Evolutionary conservation across 1,284 basidiomycete species (phyloP), one percentile per base, ranked within the genome.

Genomic region (Leccinum solheimii): DNA sequence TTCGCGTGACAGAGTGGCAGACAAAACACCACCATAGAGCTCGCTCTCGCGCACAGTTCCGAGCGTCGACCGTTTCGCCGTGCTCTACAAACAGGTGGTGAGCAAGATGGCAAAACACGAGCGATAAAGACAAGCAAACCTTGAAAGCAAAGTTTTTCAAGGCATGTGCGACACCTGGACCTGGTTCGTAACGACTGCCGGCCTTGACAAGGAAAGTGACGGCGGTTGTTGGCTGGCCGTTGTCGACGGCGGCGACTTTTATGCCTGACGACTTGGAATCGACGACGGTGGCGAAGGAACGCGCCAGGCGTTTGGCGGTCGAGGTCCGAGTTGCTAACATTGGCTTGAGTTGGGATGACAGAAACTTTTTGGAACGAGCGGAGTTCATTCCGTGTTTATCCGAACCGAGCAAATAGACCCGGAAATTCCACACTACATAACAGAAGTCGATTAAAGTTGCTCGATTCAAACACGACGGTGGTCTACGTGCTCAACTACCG

Each of bases 61-160:
- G 75, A 99, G 83, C 58, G 95, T 90, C 56, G 96, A 97, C 68
- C 94, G 88, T 71, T 88, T 86, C 65, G 81, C 80, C 53, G 93
- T 95, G 78, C 89, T 90, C 94, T 94, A 68, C 2, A 6, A 32
- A 14, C 4, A 7, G 34, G 16, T 63, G 48, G 19, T 63, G 51
- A 67, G 49, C 1, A 21, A 45, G 11, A 8, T 30, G 5, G 2
- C 6, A 2, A 16, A n/a, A 14, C 0, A 5, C 27, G 23, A 60
- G 21, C 21, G 2, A 14, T 8, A 8, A 55, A 34, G 5, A 8
- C 19, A 26, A 16, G 69, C 79, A 55, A 68, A 97, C 95, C 91
- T 96, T 97, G 88, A 95, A 97, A 63, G 94, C 89, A 83, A 95
- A 97, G 85, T 94, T 95, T 85, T 96, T 96, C 77, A 97, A 84